Evolutionary conservation across 2,329 filamentous ascomycete genomes (phyloP).

Genomic region (Paecilomyces formosus): DNA sequence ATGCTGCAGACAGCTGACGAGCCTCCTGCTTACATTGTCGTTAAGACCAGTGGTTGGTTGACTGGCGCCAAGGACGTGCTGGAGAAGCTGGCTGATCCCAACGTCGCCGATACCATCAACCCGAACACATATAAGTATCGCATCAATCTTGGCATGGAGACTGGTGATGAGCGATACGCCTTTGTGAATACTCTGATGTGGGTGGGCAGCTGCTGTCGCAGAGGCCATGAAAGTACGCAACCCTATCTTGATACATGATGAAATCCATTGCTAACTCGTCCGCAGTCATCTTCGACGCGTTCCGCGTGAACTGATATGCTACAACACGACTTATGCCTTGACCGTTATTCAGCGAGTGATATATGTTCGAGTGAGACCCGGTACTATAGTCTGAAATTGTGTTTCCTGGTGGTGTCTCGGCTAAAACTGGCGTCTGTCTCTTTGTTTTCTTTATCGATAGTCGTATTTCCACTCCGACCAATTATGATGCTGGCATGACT

Average conservation of each 20-base stretch:
- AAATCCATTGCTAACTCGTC: slow-evolving; percentile 3
- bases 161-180: slow-evolving; percentile 42
- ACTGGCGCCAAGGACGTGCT: slow-evolving; percentile 42
- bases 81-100: slow-evolving; percentile 40
- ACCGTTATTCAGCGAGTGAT: slow-evolving; percentile 1
- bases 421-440: neutral
- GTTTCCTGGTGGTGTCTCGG: neutral
- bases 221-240: slow-evolving; percentile 35
- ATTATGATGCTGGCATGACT: neutral
- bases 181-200: slow-evolving; percentile 45
- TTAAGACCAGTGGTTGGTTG: slow-evolving; percentile 41
- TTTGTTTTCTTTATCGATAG: neutral
- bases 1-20: slow-evolving; percentile 45
- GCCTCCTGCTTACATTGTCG: slow-evolving; percentile 42
- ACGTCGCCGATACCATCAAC: slow-evolving; percentile 39
- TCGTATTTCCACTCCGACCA: neutral
- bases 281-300: slow-evolving; percentile 29
- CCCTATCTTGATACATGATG: neutral
- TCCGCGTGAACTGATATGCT: slow-evolving; percentile 25
- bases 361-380: slow-evolving; percentile 1
- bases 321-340: neutral
- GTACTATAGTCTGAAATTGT: neutral
- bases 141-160: slow-evolving; percentile 41
- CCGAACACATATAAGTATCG: slow-evolving; percentile 44
- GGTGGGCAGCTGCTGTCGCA: slow-evolving; percentile 42